Evolutionary conservation across 2,329 filamentous ascomycete genomes (phyloP).

Genomic region (Ceratocystis eucalypticola): DNA sequence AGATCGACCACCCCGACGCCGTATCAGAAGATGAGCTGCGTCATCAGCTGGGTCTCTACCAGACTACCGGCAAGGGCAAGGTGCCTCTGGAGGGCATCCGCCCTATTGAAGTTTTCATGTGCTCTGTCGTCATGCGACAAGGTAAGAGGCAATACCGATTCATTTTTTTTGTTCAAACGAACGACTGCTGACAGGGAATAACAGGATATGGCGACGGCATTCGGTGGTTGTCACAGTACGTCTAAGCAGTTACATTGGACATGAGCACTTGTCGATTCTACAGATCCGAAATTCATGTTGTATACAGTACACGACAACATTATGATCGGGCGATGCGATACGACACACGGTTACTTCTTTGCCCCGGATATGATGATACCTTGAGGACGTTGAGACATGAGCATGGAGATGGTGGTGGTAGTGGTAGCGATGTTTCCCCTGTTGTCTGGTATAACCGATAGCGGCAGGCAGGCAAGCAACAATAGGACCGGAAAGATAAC

Average conservation of each 20-base stretch:
- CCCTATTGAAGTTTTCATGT: conserved; percentile 98
- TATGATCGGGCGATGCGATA: conserved; percentile 1
- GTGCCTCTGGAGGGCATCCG: conserved; percentile 82
- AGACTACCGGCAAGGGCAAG: conserved; percentile 94
- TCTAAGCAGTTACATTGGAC: conserved; percentile 39
- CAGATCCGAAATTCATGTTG: background rate
- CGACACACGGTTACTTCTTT: background rate
- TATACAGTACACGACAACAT: background rate
- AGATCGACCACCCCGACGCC: conserved; percentile 96
- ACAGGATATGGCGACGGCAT: conserved; percentile 76
- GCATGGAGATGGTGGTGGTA: background rate
- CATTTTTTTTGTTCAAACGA: conserved; percentile 2
- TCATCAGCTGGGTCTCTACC: conserved; percentile 83
- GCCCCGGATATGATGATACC: conserved; percentile 13
- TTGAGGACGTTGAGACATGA: conserved; percentile 1
- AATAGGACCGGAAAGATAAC: background rate
- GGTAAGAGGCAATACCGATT: conserved; percentile 35
- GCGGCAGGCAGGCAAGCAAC: background rate
- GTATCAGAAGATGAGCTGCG: conserved; percentile 91
- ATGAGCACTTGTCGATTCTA: background rate
- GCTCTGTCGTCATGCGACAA: conserved; percentile 95
- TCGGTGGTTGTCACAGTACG: conserved; percentile 85
- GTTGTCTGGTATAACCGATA: background rate
- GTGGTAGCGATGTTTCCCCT: background rate
- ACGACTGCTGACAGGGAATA: conserved; percentile 20